A percentile compares a stretch with the other conserved stretches of the same genome.
These are phyloP conservation scores for Thinopyrum elongatum DNA, from an alignment of 176 grass and related monocot species.

Conservation along the genomic window DNA sequence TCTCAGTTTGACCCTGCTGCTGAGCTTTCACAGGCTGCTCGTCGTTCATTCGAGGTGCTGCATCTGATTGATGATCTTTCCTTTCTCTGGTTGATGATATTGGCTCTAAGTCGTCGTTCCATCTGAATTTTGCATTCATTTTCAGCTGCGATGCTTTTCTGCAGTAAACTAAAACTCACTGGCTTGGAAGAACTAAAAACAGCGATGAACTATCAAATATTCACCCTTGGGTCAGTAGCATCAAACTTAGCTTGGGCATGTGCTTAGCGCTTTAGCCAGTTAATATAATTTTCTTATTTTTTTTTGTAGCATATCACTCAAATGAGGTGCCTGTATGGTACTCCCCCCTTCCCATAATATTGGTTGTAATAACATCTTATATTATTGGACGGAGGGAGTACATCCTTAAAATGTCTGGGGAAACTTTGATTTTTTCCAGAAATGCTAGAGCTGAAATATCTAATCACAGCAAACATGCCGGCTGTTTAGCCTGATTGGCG, in stretches of 20 bases:
- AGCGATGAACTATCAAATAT: background rate
- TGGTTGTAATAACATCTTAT: too few relatives aligned
- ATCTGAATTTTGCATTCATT: background rate
- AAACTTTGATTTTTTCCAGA: background rate
- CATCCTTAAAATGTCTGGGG: background rate
- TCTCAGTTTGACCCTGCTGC: slow-evolving; percentile 90
- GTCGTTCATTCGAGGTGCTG: slow-evolving; percentile 65
- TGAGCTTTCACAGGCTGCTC: slow-evolving; percentile 86
- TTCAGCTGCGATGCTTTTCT: slow-evolving; percentile 1
- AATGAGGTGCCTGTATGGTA: background rate
- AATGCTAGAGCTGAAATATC: background rate
- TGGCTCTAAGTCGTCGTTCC: background rate
- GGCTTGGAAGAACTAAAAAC: background rate
- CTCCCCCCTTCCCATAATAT: too few relatives aligned
- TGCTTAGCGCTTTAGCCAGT: background rate
- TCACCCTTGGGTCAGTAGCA: background rate
- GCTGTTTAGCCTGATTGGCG: background rate
- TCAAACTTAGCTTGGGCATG: background rate
- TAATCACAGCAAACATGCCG: background rate
- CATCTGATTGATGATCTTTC: slow-evolving; percentile 12
- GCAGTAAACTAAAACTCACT: background rate
- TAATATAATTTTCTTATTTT: slow-evolving; percentile 7
- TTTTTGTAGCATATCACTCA: background rate
- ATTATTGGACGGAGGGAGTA: too few relatives aligned
- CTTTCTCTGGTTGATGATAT: background rate